Conservation (phyloP, 257 asterid species). For the Fraxinus cuspidata region DNA sequence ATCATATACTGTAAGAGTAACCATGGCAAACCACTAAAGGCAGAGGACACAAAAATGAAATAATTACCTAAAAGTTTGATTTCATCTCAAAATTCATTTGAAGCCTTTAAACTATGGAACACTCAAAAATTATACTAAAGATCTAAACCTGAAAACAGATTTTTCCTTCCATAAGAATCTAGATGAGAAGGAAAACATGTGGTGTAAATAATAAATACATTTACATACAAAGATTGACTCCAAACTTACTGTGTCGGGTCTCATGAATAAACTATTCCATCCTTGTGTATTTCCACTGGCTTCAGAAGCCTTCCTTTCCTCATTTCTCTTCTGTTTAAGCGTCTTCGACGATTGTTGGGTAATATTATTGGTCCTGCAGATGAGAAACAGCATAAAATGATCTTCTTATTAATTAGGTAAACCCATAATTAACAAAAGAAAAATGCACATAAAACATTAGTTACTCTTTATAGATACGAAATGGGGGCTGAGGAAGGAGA, state of each 20-base stretch:
- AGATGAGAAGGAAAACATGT: background rate
- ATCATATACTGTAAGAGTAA: background rate
- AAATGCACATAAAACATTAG: background rate
- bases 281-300: conserved; percentile 83
- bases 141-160: background rate
- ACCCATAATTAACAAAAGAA: background rate
- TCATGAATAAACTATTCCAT: conserved; percentile 90
- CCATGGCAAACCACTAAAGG: background rate
- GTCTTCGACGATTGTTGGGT: conserved; percentile 54
- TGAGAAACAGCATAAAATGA: conserved; percentile 21
- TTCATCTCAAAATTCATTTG: background rate
- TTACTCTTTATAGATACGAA: background rate
- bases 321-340: conserved; percentile 67
- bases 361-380: conserved; percentile 42
- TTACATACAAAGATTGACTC: background rate
- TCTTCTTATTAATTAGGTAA: conserved; percentile 16
- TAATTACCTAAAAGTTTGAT: background rate
- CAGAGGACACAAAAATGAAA: background rate
- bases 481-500: too few species aligned
- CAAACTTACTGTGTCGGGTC: conserved; percentile 82
- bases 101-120: background rate
- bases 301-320: conserved; percentile 81
- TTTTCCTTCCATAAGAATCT: background rate
- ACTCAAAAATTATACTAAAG: background rate
- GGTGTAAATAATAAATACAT: background rate